These are phyloP conservation scores for Diaporthe citriasiana DNA, from an alignment of 2,329 filamentous ascomycete species.

Conservation along the genomic window DNA sequence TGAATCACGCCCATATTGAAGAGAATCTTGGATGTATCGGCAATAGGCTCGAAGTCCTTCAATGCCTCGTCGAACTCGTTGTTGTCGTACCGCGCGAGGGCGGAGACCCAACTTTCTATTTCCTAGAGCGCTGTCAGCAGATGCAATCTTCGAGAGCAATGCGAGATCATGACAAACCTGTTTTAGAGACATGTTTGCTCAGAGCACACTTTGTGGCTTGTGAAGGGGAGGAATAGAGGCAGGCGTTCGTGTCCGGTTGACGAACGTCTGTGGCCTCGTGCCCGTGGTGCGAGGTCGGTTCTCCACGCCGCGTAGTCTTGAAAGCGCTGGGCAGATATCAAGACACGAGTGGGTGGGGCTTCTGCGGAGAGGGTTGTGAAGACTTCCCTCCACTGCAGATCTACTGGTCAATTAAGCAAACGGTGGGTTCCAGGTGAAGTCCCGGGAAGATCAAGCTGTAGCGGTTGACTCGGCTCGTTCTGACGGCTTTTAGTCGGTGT, in stretches of 20 bases:
- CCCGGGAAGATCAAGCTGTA: constrained; percentile 16
- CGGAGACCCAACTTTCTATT: constrained; percentile 98
- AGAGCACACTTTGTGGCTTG: constrained; percentile 8
- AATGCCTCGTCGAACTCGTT: constrained; percentile 96
- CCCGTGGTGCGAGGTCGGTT: not conserved
- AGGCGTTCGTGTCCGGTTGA: constrained; percentile 35
- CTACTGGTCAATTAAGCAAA: constrained; percentile 28
- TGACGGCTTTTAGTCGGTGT: constrained; percentile 34
- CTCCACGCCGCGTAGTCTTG: constrained; percentile 25
- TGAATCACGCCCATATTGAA: constrained; percentile 99
- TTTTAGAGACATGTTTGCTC: constrained; percentile 57
- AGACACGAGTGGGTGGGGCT: constrained; percentile 30
- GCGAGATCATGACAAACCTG: constrained; percentile 50
- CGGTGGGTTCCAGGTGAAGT: constrained; percentile 29
- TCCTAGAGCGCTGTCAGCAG: constrained; percentile 69
- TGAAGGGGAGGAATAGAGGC: not conserved
- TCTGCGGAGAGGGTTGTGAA: constrained; percentile 26
- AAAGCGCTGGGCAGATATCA: constrained; percentile 35
- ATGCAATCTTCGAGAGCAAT: not conserved
- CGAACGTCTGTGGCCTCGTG: constrained; percentile 37
- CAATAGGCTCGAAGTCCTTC: constrained; percentile 85
- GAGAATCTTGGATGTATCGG: constrained; percentile 96
- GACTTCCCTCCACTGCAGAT: constrained; percentile 14
- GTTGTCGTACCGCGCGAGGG: constrained; percentile 92
- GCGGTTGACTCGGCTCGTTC: constrained; percentile 26